Conservation (phyloP, 257 asterid genomes). For the Catharanthus roseus region DNA sequence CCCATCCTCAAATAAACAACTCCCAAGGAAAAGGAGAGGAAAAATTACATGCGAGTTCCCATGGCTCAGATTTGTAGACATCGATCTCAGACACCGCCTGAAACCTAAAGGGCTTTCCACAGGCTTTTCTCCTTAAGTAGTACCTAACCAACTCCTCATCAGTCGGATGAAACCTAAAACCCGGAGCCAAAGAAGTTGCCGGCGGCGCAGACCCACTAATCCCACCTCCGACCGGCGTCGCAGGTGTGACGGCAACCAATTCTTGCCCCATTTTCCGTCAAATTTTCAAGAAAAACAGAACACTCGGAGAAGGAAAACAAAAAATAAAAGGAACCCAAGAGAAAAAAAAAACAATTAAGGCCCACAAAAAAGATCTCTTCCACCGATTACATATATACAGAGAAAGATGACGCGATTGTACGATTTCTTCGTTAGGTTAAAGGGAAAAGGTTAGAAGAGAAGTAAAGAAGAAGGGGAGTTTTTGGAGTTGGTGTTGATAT, state of each 20-base stretch:
- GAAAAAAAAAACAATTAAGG: not conserved
- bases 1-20: not conserved
- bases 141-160: conserved; percentile 92
- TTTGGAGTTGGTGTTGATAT: not conserved
- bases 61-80: conserved; percentile 97
- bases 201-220: conserved; percentile 31
- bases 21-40: not conserved
- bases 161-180: conserved; percentile 93
- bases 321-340: not conserved
- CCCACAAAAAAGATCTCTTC: conserved; percentile 11
- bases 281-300: no score
- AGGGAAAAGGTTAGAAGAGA: conserved; percentile 44
- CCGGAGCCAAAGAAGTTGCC: conserved; percentile 83
- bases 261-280: conserved; percentile 53
- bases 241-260: conserved; percentile 25
- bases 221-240: conserved; percentile 20
- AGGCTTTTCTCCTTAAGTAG: conserved; percentile 78
- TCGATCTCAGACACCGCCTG: conserved; percentile 88
- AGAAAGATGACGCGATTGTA: no score
- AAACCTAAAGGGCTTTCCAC: conserved; percentile 72
- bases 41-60: conserved; percentile 72
- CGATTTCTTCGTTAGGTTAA: conserved; percentile 19
- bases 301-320: no score
- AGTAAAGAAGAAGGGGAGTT: conserved; percentile 34
- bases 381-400: not conserved